A percentile compares a stretch with the other conserved stretches of the same genome.
phyloP scores from a whole-genome alignment of 805 yeast species.

The Ogataea nitratoaversa region DNA sequence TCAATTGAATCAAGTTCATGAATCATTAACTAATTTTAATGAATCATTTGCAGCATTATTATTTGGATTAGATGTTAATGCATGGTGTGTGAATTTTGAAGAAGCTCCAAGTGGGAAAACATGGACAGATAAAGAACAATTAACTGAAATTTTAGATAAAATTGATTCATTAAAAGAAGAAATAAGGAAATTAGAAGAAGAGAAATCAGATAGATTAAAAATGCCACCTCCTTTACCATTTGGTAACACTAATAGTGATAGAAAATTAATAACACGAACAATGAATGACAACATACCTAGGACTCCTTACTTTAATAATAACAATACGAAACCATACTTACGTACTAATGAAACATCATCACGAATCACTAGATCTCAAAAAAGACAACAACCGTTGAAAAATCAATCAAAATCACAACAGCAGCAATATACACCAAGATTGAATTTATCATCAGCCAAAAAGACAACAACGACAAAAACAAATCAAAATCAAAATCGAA shows the following conservation, averaged over 20 bases:
- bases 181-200: slow-evolving; percentile 10
- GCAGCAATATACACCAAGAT: slow-evolving; percentile 1
- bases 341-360: too few relatives aligned
- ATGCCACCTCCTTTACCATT: slow-evolving; percentile 25
- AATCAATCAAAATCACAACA: not conserved
- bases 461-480: slow-evolving; percentile 3
- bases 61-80: slow-evolving; percentile 78
- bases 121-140: slow-evolving; percentile 17
- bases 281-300: too few relatives aligned
- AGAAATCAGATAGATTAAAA: slow-evolving; percentile 8
- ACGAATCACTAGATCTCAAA: not conserved
- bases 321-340: too few relatives aligned
- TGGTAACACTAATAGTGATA: not conserved
- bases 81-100: slow-evolving; percentile 79
- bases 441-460: slow-evolving; percentile 17
- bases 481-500: not conserved
- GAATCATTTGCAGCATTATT: slow-evolving; percentile 70
- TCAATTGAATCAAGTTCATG: slow-evolving; percentile 56
- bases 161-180: slow-evolving; percentile 14
- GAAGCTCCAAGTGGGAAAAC: slow-evolving; percentile 24
- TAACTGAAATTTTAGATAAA: slow-evolving; percentile 15
- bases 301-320: too few relatives aligned
- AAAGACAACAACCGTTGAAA: not conserved
- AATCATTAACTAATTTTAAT: slow-evolving; percentile 60
- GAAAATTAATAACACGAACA: not conserved